These are phyloP conservation scores for Pyrus pyrifolia DNA, from an alignment of 306 rosid genomes.

Conservation along the genomic window DNA sequence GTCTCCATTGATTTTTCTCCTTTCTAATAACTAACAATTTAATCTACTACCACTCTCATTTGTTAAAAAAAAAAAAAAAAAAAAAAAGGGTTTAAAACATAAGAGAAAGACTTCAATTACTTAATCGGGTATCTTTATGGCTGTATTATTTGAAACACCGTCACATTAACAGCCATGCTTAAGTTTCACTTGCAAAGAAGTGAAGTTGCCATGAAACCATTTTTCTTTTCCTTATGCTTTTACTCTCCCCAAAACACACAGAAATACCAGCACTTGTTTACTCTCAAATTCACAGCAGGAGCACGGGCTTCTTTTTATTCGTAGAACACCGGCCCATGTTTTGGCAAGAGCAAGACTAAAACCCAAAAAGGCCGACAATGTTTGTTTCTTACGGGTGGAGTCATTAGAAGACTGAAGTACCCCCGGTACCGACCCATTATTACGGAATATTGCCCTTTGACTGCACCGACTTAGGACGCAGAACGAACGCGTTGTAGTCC, in stretches of 20 bases:
- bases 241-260: neutral
- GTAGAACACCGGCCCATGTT: neutral
- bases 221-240: neutral
- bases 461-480: conserved; percentile 16
- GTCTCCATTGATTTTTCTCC: no score
- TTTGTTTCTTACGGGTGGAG: neutral
- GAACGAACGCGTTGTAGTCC: neutral
- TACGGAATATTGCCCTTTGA: neutral
- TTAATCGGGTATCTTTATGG: no score
- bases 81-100: no score
- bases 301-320: neutral
- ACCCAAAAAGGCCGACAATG: conserved; percentile 9
- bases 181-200: neutral
- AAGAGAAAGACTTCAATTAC: no score
- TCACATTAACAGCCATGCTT: neutral
- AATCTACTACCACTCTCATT: no score
- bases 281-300: neutral
- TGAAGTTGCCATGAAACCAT: neutral
- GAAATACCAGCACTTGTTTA: neutral
- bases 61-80: no score
- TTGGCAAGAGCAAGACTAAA: neutral
- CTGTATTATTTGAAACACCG: neutral
- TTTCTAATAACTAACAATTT: no score
- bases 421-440: neutral
- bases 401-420: neutral